Conservation (phyloP, 495 filamentous ascomycete species). For the Acidomyces sp. region DNA sequence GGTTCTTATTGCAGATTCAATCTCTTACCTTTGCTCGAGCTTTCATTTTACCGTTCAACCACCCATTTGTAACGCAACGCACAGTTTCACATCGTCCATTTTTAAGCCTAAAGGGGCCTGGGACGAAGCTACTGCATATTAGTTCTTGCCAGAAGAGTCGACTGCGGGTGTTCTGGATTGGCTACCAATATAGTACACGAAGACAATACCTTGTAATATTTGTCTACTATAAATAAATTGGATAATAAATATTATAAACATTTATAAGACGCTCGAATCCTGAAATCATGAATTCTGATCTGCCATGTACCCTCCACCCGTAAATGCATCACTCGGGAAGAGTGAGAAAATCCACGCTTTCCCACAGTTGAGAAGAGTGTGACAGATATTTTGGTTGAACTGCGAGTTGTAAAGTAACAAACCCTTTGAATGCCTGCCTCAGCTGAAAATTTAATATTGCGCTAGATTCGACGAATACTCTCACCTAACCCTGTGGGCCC, state of each 20-base stretch:
- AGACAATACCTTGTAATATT: too few relatives aligned
- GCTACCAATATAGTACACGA: neutral
- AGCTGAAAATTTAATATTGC: too few relatives aligned
- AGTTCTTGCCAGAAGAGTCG: neutral
- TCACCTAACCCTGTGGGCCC: too few relatives aligned
- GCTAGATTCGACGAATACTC: too few relatives aligned
- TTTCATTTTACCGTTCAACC: too few relatives aligned
- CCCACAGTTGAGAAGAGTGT: neutral
- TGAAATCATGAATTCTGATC: constrained; percentile 1
- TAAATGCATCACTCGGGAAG: neutral
- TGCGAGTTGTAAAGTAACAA: too few relatives aligned
- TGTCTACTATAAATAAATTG: too few relatives aligned
- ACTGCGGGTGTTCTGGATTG: neutral
- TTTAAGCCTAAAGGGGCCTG: neutral
- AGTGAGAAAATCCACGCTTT: neutral
- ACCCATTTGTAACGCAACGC: neutral
- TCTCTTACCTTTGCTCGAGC: too few relatives aligned
- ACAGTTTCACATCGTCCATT: neutral
- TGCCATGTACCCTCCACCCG: neutral
- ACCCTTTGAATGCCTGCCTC: too few relatives aligned
- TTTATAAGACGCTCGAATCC: neutral
- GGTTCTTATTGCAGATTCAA: too few relatives aligned
- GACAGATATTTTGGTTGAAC: too few relatives aligned
- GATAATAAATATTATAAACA: too few relatives aligned
- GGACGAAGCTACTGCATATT: neutral